Evolutionary conservation across 2,329 filamentous ascomycete genomes (phyloP), one percentile per base, ranked within the genome.

Genomic region (Colletotrichum sp.): DNA sequence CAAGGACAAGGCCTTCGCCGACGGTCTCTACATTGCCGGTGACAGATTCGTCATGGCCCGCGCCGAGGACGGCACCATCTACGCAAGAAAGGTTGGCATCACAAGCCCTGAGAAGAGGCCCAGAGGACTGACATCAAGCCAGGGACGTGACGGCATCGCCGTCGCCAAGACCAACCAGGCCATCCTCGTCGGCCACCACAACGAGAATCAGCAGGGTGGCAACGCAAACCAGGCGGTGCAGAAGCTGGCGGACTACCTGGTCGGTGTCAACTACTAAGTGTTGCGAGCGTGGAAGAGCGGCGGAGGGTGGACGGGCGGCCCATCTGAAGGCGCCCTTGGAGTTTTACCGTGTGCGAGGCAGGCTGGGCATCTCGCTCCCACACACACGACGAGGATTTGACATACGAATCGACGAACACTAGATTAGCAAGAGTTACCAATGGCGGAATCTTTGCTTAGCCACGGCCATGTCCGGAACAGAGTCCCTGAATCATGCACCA

Each of bases 111-210:
- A 21, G 43, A 14, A 75, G 43, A 52, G 7, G n/a, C 28, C 43
- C n/a, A 26, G 43, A 12, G 43, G 21, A 21, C 71, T 76, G 61
- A 76, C 36, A 24, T 8, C 21, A 36, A 52, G 77, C 77, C 78
- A 91, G 89, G 95, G 95, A 81, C 95, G 93, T 84, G 92, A 93
- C 83, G 97, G 97, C 79, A 87, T 98, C 82, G 90, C 94, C 83
- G 92, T 97, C 81, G 93, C 93, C 86, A 98, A 98, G 90, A 98
- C 96, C 82, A 93, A 90, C 82, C 94, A 98, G 87, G 95, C 96
- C 80, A 93, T 99, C 84, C 92, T 99, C 83, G 87, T 99, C 84
- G 94, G 92, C 80, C 95, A 98, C 89, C 95, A 99, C 90, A 90
- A 89, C 79, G 95, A 98, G 85, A 84, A 85, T 77, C 88, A 93